Conservation (phyloP, 176 grass and related monocot species). For the Paspalum notatum region DNA sequence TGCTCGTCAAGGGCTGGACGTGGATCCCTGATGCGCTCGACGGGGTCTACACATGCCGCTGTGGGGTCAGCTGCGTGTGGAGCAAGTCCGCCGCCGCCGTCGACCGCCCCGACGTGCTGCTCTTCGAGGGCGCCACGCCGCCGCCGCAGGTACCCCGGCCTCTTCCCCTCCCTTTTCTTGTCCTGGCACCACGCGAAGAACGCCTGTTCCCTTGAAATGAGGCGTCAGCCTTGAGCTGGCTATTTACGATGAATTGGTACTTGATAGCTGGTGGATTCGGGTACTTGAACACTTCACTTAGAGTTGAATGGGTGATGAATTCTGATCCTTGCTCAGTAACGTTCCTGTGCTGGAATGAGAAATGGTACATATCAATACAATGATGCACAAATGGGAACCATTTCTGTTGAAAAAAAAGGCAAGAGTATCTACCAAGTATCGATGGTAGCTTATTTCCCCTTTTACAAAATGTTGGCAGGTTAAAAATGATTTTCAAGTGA, state of each 20-base stretch:
- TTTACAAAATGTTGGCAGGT: background rate
- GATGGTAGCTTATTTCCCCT: background rate
- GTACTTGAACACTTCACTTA: background rate
- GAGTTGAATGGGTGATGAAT: background rate
- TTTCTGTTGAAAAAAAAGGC: background rate
- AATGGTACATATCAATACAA: background rate
- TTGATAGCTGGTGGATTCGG: background rate
- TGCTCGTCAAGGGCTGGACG: constrained; percentile 88
- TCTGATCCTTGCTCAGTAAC: background rate
- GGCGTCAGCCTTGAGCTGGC: background rate
- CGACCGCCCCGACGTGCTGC: constrained; percentile 73
- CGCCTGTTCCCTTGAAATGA: background rate
- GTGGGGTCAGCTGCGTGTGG: constrained; percentile 79
- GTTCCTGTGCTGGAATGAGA: background rate
- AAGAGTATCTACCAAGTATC: background rate
- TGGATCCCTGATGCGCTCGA: constrained; percentile 93
- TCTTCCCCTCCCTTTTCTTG: constrained; percentile 5
- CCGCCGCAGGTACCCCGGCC: constrained; percentile 51
- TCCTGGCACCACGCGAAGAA: background rate
- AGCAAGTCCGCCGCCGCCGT: constrained; percentile 70
- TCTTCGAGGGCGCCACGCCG: constrained; percentile 72
- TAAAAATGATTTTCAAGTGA: constrained; percentile 6
- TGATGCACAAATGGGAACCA: background rate
- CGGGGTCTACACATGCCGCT: constrained; percentile 77
- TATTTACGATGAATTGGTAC: background rate